Base-by-base conservation (phyloP, 179 eudicot species). In the Patellifolia procumbens region DNA sequence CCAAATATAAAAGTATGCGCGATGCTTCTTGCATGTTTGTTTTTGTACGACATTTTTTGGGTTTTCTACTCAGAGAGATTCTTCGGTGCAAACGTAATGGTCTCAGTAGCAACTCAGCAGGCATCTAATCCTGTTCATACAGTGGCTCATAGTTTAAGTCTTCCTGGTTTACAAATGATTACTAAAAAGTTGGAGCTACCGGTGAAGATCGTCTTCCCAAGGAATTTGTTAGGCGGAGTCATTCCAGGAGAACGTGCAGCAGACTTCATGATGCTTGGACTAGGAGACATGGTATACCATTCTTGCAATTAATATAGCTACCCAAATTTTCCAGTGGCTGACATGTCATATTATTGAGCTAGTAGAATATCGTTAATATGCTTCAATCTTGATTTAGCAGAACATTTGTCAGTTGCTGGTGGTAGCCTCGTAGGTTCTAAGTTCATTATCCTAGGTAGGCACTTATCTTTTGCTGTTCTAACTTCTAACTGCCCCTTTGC, bases 211-310 rank as follows among this genome's bases (percentile, higher is more conserved):
- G 94, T 95, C 34, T 93, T 93, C 70, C 99, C 99, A 13, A 89
- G 98, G 77, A 87, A 93, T 85, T 79, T 95, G 82, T 83, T 93
- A 52, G 97, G 97, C 58, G 89, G 96, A 66, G 83, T 78, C 22
- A 79, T 83, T 71, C 92, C 94, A 52, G 89, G 88, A 82, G 86
- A 88, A 64, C 84, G 17, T 82, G 81, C 90, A 74, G 62, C 83
- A 1, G 97, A 91, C 70, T 95, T 88, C 86, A 91, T 93, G 94
- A 95, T 95, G 97, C 99, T 95, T 81, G 99, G 99, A 75, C 96
- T 93, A 49, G 99, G 99, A 66, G 99, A 95, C 86, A 95, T 95
- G 99, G 99, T 95, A 93, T 82, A 48, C 29, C 73, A 81, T 86
- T 22, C 79, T 73, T 52, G 37, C 60, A 26, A 20, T 29, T 37